A percentile compares a stretch with the other conserved stretches of the same genome.
phyloP scores from a whole-genome alignment of 352 stramenopile species.

The Phytophthora pini region DNA sequence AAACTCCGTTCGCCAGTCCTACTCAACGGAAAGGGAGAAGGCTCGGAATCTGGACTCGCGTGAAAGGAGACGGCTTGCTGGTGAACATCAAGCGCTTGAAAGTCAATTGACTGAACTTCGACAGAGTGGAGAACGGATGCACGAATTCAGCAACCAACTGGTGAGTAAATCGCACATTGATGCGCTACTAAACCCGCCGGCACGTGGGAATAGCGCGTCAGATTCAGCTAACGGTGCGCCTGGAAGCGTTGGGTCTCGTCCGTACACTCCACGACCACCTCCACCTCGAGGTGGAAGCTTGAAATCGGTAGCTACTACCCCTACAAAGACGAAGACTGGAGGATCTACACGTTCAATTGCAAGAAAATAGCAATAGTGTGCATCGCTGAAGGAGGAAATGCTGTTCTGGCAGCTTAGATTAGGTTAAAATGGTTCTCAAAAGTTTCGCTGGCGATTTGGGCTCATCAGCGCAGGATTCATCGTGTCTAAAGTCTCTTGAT shows the following conservation, averaged over 20 bases:
- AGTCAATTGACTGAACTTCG: conserved; percentile 47
- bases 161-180: conserved; percentile 65
- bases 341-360: conserved; percentile 4
- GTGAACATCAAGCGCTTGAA: conserved; percentile 49
- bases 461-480: conserved; percentile 1
- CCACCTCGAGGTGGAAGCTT: conserved; percentile 12
- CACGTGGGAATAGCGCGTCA: conserved; percentile 1
- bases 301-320: background rate
- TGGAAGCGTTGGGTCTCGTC: conserved; percentile 17
- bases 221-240: background rate
- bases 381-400: conserved; percentile 4
- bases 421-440: conserved; percentile 31
- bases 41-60: conserved; percentile 36
- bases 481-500: conserved; percentile 63
- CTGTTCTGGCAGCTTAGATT: conserved; percentile 36
- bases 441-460: conserved; percentile 5
- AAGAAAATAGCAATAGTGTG: background rate
- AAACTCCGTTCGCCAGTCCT: conserved; percentile 50
- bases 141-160: conserved; percentile 74
- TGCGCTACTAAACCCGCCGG: conserved; percentile 15
- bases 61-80: conserved; percentile 38
- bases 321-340: background rate
- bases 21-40: conserved; percentile 55
- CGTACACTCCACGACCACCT: conserved; percentile 27
- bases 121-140: conserved; percentile 45